Evolutionary conservation across 2,329 filamentous ascomycete genomes (phyloP), one percentile per base, ranked within the genome.

Genomic region (Colletotrichum cuscutae): DNA sequence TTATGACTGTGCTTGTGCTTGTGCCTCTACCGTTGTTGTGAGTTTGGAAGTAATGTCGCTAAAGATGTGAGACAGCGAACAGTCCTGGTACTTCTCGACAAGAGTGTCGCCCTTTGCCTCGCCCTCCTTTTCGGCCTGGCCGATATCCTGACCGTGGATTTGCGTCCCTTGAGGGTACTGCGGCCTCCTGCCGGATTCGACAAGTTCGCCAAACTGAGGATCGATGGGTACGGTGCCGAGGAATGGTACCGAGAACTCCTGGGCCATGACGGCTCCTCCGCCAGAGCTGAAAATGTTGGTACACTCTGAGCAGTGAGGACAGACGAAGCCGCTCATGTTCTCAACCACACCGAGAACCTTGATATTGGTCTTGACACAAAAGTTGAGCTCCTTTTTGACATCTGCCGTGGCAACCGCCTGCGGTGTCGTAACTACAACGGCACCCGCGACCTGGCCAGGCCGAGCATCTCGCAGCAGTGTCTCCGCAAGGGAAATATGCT

Each of bases 271-370:
- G 81, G 94, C 87, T 8, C 97, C 97, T 4, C 97, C 97, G 4
- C 97, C 97, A 68, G 94, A 95, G 64, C 93, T 95, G 81, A 99
- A 99, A 64, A 98, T 90, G 82, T 98, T 94, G 65, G 94, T 98
- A 83, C 96, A 97, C 81, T 98, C 95, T 62, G 89, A 89, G 82
- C 91, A 93, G 79, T 92, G 89, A 7, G 91, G 91, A 79, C 94
- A 97, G n/a, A 97, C 93, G 77, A 94, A 97, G 2, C 94, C 94
- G 76, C 92, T 93, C 97, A 99, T 98, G 81, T 99, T 99, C 85
- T 99, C 97, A 58, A 99, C 89, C 1, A 99, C 95, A 0, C 97
- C 97, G 12, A 98, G 86, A 46, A 97, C 91, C 2, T 88, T 87
- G 61, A 98, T 92, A 35, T 90, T 89, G 1, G 94, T 96, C 85